These are phyloP conservation scores for Priceomyces fermenticarens DNA, from an alignment of 805 yeast genomes.

Conservation along the genomic window DNA sequence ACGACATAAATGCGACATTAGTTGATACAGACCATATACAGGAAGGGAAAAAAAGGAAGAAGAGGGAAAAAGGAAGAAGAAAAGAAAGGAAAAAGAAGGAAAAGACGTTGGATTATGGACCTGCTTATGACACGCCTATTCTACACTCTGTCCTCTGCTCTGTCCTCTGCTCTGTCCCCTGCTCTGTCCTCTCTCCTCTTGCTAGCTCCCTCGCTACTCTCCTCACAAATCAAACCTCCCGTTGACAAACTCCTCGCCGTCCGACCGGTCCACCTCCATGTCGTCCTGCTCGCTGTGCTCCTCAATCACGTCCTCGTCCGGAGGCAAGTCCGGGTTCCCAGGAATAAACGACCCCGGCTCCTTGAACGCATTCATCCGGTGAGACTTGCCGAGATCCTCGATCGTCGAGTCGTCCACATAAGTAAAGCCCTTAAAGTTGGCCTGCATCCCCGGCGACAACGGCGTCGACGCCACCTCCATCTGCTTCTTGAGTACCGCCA, in stretches of 20 bases:
- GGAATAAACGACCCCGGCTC: conserved; percentile 71
- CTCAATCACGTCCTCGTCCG: conserved; percentile 81
- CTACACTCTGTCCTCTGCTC: too few species aligned
- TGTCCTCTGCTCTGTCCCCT: too few species aligned
- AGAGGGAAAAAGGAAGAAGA: too few species aligned
- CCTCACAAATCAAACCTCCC: conserved; percentile 89
- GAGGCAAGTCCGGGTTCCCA: conserved; percentile 75
- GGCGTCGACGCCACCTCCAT: conserved; percentile 72
- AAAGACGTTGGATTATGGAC: background rate
- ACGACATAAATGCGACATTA: too few species aligned
- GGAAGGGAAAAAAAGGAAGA: too few species aligned
- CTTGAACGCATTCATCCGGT: conserved; percentile 36
- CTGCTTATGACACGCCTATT: too few species aligned
- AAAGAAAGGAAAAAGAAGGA: background rate
- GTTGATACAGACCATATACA: too few species aligned
- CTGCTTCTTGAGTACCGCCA: conserved; percentile 72
- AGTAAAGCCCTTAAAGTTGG: conserved; percentile 94
- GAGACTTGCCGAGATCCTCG: conserved; percentile 65
- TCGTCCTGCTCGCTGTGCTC: conserved; percentile 50
- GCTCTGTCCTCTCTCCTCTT: too few species aligned
- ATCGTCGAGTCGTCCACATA: conserved; percentile 91
- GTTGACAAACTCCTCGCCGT: conserved; percentile 73
- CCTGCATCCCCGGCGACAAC: conserved; percentile 90
- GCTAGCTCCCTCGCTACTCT: too few species aligned
- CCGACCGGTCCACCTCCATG: conserved; percentile 57